Base-by-base conservation (phyloP, 2,329 filamentous ascomycete species). In the Orbilia javanica region DNA sequence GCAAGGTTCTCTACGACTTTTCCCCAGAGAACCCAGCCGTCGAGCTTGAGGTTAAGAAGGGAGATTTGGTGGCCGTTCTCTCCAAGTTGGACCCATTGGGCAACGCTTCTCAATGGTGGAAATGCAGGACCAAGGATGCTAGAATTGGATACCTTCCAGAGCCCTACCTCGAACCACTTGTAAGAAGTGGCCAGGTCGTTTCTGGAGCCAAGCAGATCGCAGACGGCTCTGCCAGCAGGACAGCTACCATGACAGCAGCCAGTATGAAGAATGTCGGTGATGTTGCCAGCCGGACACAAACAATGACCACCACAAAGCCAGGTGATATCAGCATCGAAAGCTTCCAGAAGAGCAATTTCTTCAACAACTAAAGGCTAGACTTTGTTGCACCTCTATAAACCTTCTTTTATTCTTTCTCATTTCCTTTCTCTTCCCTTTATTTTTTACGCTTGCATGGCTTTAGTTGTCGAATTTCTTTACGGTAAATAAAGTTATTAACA, bases 21-120 rank as follows among this genome's bases (percentile, higher is more conserved):
- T 91, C 91, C 0, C 95, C 96, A 2, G 92, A 95, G 82, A 86
- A 89, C 1, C 89, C 88, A 84, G 85, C 85, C 72, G 90, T 98
- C 81, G 96, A 99, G 83, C 88, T 99, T 13, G 90, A 93, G 39
- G 95, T 96, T 25, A 94, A 93, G 86, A 97, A 97, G 86, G 95
- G 95, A 76, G 96, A 99, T 82, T 90, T 98, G 66, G 94, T 99
- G 15, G 96, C 96, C 27, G 94, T 99, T 0, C 88, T 99, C 68
- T 92, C 91, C 86, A 97, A 97, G 86, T 92, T 90, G 18, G 96
- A 99, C 82, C 96, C 96, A 0, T 89, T 95, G 82, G 96, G 96
- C 50, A 94, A 96, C 81, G 90, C 93, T 3, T 96, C 92, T 65
- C 95, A 99, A 83, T 99, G 96, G 96, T 99, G 96, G 96, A 90